phyloP scores from a whole-genome alignment of 352 stramenopile genomes.

The Globisporangium ultimum region DNA sequence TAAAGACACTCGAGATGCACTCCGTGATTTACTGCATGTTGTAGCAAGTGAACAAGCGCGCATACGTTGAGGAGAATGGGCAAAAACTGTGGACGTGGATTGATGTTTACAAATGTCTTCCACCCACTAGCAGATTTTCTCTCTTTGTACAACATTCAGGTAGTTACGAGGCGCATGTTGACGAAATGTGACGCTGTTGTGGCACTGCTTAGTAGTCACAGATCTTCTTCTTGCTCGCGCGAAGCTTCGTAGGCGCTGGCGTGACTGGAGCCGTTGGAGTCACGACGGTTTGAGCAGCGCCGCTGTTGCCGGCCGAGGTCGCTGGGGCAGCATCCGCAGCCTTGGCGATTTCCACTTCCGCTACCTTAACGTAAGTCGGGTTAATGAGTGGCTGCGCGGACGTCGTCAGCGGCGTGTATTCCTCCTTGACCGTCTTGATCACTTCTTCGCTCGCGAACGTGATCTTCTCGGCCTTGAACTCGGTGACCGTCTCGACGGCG shows the following conservation, averaged over 20 bases:
- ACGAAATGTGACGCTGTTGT: too few relatives aligned
- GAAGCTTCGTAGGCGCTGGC: slow-evolving; percentile 4
- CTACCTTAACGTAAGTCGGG: slow-evolving; percentile 21
- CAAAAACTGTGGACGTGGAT: too few relatives aligned
- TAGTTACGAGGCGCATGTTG: background rate
- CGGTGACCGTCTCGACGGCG: slow-evolving; percentile 26
- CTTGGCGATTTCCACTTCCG: slow-evolving; percentile 15
- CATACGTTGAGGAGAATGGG: too few relatives aligned
- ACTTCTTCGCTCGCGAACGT: slow-evolving; percentile 34
- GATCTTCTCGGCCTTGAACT: slow-evolving; percentile 38
- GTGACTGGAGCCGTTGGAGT: slow-evolving; percentile 2
- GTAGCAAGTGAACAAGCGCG: too few relatives aligned
- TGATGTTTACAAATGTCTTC: too few relatives aligned
- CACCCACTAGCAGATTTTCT: too few relatives aligned
- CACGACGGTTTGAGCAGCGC: background rate
- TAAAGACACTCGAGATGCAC: too few relatives aligned
- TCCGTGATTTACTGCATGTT: too few relatives aligned
- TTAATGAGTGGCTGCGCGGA: slow-evolving; percentile 22
- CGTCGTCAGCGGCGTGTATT: slow-evolving; percentile 22
- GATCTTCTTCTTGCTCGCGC: slow-evolving; percentile 11
- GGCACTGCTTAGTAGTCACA: slow-evolving; percentile 14
- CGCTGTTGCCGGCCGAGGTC: slow-evolving; percentile 4
- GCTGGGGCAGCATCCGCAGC: slow-evolving; percentile 12
- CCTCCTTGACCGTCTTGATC: slow-evolving; percentile 22
- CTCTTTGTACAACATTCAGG: too few relatives aligned